Percentiles rank a stretch among this genome's conserved stretches.
phyloP scores from a whole-genome alignment of 129 eudicot genomes.

The Daucus carota region DH1_v3.0 NC_030384.2:49055501-49056000 shows the following conservation, averaged over 20 bases:
- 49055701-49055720: neutral
- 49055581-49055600: slow-evolving; percentile 17
- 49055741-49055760: neutral
- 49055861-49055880: neutral
- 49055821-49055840: neutral
- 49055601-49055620: slow-evolving; percentile 50
- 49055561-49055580: neutral
- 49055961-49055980: neutral
- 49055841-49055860: neutral
- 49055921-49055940: neutral
- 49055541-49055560: neutral
- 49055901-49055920: neutral
- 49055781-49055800: neutral
- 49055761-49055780: neutral
- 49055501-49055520: neutral
- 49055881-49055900: neutral
- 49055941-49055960: neutral
- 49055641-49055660: slow-evolving; percentile 95
- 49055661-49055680: slow-evolving; percentile 82
- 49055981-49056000: neutral
- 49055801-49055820: neutral
- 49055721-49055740: neutral
- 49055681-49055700: slow-evolving; percentile 30
- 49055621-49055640: slow-evolving; percentile 96
- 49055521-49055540: neutral